Base-by-base conservation (phyloP, 2,329 filamentous ascomycete genomes). In the Ceratocystis variospora region DNA sequence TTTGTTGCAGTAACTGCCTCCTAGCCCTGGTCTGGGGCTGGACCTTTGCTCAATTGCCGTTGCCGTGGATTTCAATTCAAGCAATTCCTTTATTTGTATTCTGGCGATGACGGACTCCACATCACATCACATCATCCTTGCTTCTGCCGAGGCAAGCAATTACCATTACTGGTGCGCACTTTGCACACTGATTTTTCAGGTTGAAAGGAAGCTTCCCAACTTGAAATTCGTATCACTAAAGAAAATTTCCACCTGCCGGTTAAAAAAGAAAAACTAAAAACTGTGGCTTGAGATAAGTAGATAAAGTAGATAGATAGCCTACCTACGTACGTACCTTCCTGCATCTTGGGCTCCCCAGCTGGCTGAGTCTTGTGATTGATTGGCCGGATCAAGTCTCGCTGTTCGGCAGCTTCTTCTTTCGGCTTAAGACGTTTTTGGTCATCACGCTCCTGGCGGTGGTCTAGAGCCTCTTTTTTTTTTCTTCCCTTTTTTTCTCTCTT, bases 121-220 rank as follows among this genome's bases (percentile, higher is more conserved):
- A 28, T 15, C 48, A 37, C 55, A 57, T 50, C 44, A 45, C 45
- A 55, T 28, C 10, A 67, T 67, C 62, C 62, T 50, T 67, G 66
- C 46, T 17, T 22, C 45, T 46, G 53, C 65, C 37, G 62, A 64
- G 66, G 50, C 19, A 67, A 41, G 65, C 15, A 55, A 7, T 19
- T 55, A 19, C 59, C 55, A 55, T 31, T 12, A 1, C 50, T 55
- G 15, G 7, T 8, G 4, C n/a, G 15, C 12, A 59, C 17, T 33
- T 33, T 17, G 55, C 55, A 59, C 5, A 19, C 7, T 17, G 31
- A 25, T n/a, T 59, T 17, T 31, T 15, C 37, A 41, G 12, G 19
- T 28, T 53, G 28, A n/a, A 31, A 59, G 55, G 55, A 37, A 59
- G 55, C 55, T 59, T 59, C 55, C 55, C n/a, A 7, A 59, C 37